Conservation (phyloP, 2,329 filamentous ascomycete genomes). For the Fonsecaea erecta region DNA sequence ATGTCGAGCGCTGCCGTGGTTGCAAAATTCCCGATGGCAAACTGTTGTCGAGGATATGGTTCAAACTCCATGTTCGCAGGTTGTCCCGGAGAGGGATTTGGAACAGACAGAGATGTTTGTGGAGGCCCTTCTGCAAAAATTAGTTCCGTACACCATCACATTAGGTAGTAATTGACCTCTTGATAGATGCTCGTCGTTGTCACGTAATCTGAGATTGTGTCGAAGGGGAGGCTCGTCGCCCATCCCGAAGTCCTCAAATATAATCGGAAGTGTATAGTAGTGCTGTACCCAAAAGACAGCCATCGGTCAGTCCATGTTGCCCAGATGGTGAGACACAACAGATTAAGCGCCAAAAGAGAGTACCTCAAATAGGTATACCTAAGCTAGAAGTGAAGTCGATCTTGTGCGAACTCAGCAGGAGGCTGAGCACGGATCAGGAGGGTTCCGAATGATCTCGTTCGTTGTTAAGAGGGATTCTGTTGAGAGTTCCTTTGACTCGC, state of each 20-base stretch:
- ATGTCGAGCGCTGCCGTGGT: conserved; percentile 36
- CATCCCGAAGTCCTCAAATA: conserved; percentile 41
- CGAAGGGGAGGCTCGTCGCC: conserved; percentile 35
- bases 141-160: neutral
- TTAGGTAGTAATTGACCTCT: conserved; percentile 15
- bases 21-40: conserved; percentile 25
- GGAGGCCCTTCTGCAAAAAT: conserved; percentile 19
- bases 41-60: conserved; percentile 32
- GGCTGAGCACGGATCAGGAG: conserved; percentile 32
- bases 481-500: conserved; percentile 11
- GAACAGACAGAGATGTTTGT: conserved; percentile 15
- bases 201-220: conserved; percentile 73
- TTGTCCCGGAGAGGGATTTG: conserved; percentile 9
- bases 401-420: conserved; percentile 20
- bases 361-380: conserved; percentile 34
- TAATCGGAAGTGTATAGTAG: conserved; percentile 40
- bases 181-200: conserved; percentile 70
- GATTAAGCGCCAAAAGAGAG: conserved; percentile 20
- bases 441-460: conserved; percentile 29
- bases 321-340: conserved; percentile 13
- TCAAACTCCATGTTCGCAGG: conserved; percentile 31
- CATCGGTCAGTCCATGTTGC: conserved; percentile 39
- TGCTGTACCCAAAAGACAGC: conserved; percentile 41
- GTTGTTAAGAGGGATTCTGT: conserved; percentile 18
- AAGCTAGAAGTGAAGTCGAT: conserved; percentile 17